phyloP scores from a whole-genome alignment of 768 basidiomycete species.

The Tulasnella sp. region DNA sequence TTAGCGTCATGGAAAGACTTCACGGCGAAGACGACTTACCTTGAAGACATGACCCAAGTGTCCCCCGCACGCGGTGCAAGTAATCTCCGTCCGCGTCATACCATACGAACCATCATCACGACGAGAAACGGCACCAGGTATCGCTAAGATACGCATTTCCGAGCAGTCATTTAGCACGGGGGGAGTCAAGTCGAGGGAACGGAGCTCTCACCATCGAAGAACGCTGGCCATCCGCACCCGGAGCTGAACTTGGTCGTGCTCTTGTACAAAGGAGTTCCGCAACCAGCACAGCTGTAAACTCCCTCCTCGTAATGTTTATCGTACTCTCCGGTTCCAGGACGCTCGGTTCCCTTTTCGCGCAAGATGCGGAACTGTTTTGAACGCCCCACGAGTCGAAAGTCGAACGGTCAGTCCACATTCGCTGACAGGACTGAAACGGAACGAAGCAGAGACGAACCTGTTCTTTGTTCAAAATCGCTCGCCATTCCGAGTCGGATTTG shows the following conservation, averaged over 20 bases:
- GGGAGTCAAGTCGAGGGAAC: no score
- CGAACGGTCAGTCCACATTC: not conserved
- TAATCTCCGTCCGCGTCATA: constrained; percentile 75
- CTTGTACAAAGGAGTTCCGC: constrained; percentile 79
- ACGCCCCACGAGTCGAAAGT: not conserved
- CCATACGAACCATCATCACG: constrained; percentile 68
- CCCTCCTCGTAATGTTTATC: constrained; percentile 64
- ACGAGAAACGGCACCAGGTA: constrained; percentile 77
- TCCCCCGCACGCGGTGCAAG: constrained; percentile 84
- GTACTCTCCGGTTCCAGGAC: constrained; percentile 71
- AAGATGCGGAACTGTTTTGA: constrained; percentile 72
- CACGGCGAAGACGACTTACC: constrained; percentile 23
- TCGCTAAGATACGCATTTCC: constrained; percentile 46
- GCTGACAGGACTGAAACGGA: not conserved
- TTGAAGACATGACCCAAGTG: constrained; percentile 96
- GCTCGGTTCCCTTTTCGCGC: constrained; percentile 83
- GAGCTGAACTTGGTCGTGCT: constrained; percentile 87
- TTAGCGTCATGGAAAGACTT: not conserved
- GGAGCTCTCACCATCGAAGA: constrained; percentile 69
- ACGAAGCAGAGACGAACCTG: constrained; percentile 52
- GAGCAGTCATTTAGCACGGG: not conserved
- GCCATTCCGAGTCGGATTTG: constrained; percentile 79
- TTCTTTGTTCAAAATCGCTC: constrained; percentile 69
- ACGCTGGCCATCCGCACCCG: constrained; percentile 97
- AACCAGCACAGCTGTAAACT: constrained; percentile 74